Evolutionary conservation across 345 rosid species (phyloP), one percentile per base, ranked within the genome.

Genomic region (Mercurialis annua): DNA sequence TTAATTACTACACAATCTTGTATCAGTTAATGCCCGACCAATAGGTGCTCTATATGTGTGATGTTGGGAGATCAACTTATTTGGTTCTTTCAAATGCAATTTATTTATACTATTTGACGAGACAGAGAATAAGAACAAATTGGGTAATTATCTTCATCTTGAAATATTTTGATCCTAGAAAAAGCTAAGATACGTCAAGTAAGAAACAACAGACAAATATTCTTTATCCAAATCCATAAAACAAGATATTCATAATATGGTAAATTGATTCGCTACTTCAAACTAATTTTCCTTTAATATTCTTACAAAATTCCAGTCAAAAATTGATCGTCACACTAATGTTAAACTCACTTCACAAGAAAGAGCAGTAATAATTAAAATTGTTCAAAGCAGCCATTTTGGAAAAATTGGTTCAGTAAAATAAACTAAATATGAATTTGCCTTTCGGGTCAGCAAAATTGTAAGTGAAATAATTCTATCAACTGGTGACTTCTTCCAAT

Each of bases 201-300:
- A 15, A 1, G 16, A 46, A 49, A 36, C 20, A 49, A 51, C 26
- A n/a, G 4, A 20, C 14, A 46, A 50, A 50, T 51, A 52, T 50
- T 34, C 48, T 64, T 50, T 12, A 38, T 50, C 24, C 34, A 50
- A 33, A 5, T 9, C 21, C 21, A 20, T 12, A 36, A 21, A 64
- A 36, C 40, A 64, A 64, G 59, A 50, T 64, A 64, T 64, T 50
- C 68, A 63, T 57, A 7, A 36, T 34, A 50, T 34, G 24, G 1
- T 9, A 34, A 38, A 24, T 12, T 21, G 23, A 34, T 50, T 52
- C 20, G n/a, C 9, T 33, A 51, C 56, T n/a, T 3, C n/a, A 8
- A 24, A 2, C 33, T 2, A 18, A 7, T 57, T 18, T 18, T 31
- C 8, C 31, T 36, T 10, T 0, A 10, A n/a, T 9, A 24, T 47